Evolutionary conservation across 108 stramenopile species (phyloP).

Genomic region (Mayamaea pseudoterrestris): DNA sequence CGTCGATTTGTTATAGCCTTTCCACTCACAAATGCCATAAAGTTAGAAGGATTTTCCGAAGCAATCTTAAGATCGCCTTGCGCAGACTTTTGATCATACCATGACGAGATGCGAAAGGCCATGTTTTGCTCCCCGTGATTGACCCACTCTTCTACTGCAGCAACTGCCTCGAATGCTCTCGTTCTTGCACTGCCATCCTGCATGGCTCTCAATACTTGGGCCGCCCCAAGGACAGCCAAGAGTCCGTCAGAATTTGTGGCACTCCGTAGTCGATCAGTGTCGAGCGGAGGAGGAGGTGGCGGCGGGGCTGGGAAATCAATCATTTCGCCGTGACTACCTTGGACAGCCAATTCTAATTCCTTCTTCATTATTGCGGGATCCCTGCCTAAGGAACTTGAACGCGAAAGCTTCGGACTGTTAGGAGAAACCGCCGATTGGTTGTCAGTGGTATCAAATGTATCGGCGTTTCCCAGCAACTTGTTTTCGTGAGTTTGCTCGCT

Average conservation of each 20-base stretch:
- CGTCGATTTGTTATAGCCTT: slow-evolving; percentile 78
- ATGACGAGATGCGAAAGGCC: slow-evolving; percentile 81
- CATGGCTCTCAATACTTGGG: slow-evolving; percentile 72
- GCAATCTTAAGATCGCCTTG: slow-evolving; percentile 83
- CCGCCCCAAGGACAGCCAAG: slow-evolving; percentile 73
- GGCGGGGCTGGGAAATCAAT: slow-evolving; percentile 4
- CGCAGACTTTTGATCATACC: slow-evolving; percentile 80
- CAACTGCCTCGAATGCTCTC: slow-evolving; percentile 54
- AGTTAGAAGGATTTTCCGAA: slow-evolving; percentile 49
- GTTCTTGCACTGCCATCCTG: slow-evolving; percentile 68
- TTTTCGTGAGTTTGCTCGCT: slow-evolving; percentile 4
- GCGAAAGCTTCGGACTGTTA: background rate
- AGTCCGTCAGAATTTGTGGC: slow-evolving; percentile 85
- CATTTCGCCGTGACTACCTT: background rate
- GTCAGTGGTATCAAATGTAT: no score
- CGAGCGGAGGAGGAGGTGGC: slow-evolving; percentile 83
- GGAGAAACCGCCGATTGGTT: slow-evolving; percentile 2
- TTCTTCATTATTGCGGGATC: background rate
- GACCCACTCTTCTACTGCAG: slow-evolving; percentile 81
- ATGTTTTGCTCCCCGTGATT: slow-evolving; percentile 74
- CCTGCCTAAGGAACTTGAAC: background rate
- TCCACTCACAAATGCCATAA: slow-evolving; percentile 83
- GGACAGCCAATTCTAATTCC: slow-evolving; percentile 1
- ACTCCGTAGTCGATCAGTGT: slow-evolving; percentile 74
- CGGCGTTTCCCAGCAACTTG: no score